A percentile compares a stretch with the other conserved stretches of the same genome.
These are phyloP conservation scores for Amorphotheca resinae DNA, from an alignment of 495 filamentous ascomycete genomes.

Conservation along the genomic window DNA sequence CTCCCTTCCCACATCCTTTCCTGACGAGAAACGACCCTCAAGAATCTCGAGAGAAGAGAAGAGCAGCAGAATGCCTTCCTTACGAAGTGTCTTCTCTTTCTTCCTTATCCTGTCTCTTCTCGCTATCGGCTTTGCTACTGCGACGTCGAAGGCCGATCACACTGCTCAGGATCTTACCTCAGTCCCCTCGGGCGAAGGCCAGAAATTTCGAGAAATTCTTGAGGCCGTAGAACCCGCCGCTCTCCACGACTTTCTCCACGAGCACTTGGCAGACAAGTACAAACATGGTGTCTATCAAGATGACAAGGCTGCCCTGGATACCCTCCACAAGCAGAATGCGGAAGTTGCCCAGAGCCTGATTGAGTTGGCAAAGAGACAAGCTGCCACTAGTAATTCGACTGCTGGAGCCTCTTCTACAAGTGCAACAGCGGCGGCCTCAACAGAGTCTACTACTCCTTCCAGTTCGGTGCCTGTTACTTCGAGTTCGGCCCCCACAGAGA, in stretches of 20 bases:
- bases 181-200: slow-evolving; percentile 1
- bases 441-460: neutral
- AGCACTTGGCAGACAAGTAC: slow-evolving; percentile 27
- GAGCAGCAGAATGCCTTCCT: slow-evolving; percentile 10
- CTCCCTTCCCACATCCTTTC: neutral
- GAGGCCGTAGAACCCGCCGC: slow-evolving; percentile 27
- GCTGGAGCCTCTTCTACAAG: neutral
- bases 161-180: neutral
- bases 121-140: slow-evolving; percentile 6
- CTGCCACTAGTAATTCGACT: neutral
- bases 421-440: neutral
- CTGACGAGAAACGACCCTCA: neutral
- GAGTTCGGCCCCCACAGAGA: neutral
- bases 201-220: slow-evolving; percentile 28
- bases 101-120: slow-evolving; percentile 7
- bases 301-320: slow-evolving; percentile 28
- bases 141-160: neutral
- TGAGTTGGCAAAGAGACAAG: slow-evolving; percentile 19
- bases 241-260: slow-evolving; percentile 29
- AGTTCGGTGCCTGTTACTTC: neutral
- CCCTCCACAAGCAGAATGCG: slow-evolving; percentile 29
- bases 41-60: neutral
- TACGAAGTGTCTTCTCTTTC: slow-evolving; percentile 5
- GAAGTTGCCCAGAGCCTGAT: slow-evolving; percentile 28
- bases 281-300: slow-evolving; percentile 34